Evolutionary conservation across 495 filamentous ascomycete species (phyloP).

Genomic region (Schizothecium vesticola): DNA sequence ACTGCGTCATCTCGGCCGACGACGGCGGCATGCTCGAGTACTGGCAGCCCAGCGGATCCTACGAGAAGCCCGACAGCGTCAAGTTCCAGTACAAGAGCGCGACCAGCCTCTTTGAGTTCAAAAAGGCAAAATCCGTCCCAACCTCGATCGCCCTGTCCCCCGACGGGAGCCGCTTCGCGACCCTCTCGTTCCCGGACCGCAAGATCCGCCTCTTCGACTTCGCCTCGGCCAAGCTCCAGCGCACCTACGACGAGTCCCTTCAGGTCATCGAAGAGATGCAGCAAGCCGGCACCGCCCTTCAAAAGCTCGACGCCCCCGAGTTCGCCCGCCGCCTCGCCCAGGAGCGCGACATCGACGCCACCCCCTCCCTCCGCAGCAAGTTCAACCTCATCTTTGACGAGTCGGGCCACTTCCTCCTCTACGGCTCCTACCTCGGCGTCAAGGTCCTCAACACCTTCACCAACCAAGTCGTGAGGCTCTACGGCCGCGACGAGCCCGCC

Average conservation of each 20-base stretch:
- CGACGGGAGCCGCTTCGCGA: constrained; percentile 75
- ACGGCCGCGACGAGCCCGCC: constrained; percentile 74
- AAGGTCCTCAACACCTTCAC: constrained; percentile 95
- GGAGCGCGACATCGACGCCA: constrained; percentile 74
- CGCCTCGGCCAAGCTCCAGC: constrained; percentile 74
- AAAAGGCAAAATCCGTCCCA: constrained; percentile 84
- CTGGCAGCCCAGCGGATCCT: constrained; percentile 74
- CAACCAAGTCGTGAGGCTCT: constrained; percentile 81
- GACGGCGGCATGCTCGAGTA: constrained; percentile 95
- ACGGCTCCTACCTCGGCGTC: constrained; percentile 82
- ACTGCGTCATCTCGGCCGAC: constrained; percentile 86
- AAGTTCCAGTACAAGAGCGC: constrained; percentile 80
- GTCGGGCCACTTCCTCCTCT: constrained; percentile 90
- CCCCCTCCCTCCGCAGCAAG: constrained; percentile 52
- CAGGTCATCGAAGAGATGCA: constrained; percentile 86
- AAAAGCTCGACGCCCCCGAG: constrained; percentile 79
- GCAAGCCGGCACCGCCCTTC: constrained; percentile 74
- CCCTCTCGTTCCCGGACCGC: constrained; percentile 89
- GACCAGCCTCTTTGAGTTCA: constrained; percentile 94
- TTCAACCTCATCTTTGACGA: constrained; percentile 92
- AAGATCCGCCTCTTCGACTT: constrained; percentile 93
- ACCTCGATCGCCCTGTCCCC: constrained; percentile 83
- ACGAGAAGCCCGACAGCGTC: constrained; percentile 87
- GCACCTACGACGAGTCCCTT: constrained; percentile 92
- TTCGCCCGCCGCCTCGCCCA: constrained; percentile 86